Evolutionary conservation across 345 rosid species (phyloP), one percentile per base, ranked within the genome.

Genomic region (Hypericum perforatum): DNA sequence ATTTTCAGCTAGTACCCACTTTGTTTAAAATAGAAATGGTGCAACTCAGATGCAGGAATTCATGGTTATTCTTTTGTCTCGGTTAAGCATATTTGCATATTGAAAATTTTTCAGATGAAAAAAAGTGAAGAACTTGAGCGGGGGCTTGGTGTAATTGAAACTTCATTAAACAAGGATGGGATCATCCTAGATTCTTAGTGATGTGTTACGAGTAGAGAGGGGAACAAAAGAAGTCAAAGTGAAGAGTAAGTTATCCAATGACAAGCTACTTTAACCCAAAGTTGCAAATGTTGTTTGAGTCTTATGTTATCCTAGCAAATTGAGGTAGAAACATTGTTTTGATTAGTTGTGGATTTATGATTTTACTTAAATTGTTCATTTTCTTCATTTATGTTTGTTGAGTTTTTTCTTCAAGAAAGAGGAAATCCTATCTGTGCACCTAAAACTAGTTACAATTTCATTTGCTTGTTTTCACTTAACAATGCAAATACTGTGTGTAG

Each of bases 121-220:
- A 65, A 8, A 65, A 67, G n/a, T 60, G 89, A 85, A 70, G 97
- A 84, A 62, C 80, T 85, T 57, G 86, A 81, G 70, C 85, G 63
- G 44, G 74, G 78, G 69, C 65, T 82, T 57, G 84, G 82, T 49
- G 63, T 79, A 74, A 74, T 82, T 63, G 97, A 85, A 69, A 79
- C 87, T 67, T 83, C 91, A 51, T 51, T 85, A 45, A 94, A 64
- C 71, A 85, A 82, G 77, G 70, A 78, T 61, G 82, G 84, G 41
- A 86, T 80, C 79, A 78, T 82, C 66, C 58, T 92, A 66, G 95
- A 78, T 68, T 82, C 97, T 47, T 76, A 76, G 74, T 56, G 87
- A 94, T 72, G 63, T 94, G 59, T 77, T 89, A 79, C 97, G 89
- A 75, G 76, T 76, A 55, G 82, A 75, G 61, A 80, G 69, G 70